phyloP scores from a whole-genome alignment of 1,139 yeast species.

The Suhomyces taliae region DNA sequence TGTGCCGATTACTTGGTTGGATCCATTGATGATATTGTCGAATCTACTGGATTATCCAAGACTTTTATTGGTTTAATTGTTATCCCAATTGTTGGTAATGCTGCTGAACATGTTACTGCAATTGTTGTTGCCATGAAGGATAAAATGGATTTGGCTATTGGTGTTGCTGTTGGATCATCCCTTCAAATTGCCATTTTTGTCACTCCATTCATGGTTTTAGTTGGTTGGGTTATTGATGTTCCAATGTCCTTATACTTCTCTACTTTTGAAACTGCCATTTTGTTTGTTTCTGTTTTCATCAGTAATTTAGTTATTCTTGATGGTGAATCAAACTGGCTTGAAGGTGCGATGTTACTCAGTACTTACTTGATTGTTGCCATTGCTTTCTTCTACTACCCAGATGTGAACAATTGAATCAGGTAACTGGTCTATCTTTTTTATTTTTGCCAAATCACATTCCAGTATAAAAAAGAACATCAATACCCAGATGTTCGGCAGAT shows the following conservation, averaged over 20 bases:
- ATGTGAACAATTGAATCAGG: conserved; percentile 18
- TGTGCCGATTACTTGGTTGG: conserved; percentile 95
- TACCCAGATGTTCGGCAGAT: too few species aligned
- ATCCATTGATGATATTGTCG: conserved; percentile 87
- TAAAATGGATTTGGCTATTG: conserved; percentile 96
- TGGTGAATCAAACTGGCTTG: conserved; percentile 96
- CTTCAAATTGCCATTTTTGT: conserved; percentile 92
- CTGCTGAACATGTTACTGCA: conserved; percentile 98
- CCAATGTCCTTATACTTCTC: conserved; percentile 93
- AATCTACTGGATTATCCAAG: conserved; percentile 80
- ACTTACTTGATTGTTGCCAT: conserved; percentile 84
- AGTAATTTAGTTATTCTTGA: conserved; percentile 85
- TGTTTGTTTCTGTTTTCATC: conserved; percentile 85
- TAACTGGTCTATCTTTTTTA: too few species aligned
- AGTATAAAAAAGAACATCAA: too few species aligned
- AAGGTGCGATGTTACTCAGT: conserved; percentile 88
- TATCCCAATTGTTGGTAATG: conserved; percentile 96
- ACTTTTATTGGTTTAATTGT: conserved; percentile 93
- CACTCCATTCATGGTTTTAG: conserved; percentile 89
- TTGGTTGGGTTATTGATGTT: conserved; percentile 87
- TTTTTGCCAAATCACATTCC: too few species aligned
- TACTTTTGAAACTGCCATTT: conserved; percentile 88
- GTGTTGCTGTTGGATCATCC: conserved; percentile 97
- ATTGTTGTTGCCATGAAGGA: conserved; percentile 92
- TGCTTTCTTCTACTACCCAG: conserved; percentile 84